These are phyloP conservation scores for Fomitopsis palustris DNA, from an alignment of 1,284 basidiomycete genomes.

Conservation along the genomic window DNA sequence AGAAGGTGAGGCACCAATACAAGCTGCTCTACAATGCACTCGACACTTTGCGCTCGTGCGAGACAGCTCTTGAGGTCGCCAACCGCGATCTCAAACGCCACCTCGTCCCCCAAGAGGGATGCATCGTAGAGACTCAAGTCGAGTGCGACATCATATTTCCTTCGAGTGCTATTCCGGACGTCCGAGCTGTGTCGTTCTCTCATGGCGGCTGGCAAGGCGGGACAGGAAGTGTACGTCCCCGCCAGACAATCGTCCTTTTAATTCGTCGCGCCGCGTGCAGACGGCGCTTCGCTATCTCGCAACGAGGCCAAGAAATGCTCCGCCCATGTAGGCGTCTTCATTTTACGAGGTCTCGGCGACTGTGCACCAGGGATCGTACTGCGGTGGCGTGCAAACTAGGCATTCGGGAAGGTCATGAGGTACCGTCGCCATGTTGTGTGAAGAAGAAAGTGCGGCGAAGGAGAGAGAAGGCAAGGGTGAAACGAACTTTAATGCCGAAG, in stretches of 20 bases:
- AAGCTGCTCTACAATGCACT: background rate
- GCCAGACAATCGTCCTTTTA: background rate
- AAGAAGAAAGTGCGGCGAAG: too few relatives aligned
- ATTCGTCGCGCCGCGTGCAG: background rate
- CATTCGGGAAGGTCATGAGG: too few relatives aligned
- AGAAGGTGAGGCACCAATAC: background rate
- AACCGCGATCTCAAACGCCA: background rate
- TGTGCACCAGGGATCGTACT: background rate
- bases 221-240: background rate
- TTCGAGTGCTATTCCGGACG: background rate
- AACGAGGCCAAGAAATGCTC: background rate
- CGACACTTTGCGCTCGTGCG: background rate
- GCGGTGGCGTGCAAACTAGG: background rate
- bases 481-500: too few relatives aligned
- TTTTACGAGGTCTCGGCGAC: background rate
- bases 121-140: slow-evolving; percentile 6
- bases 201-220: background rate
- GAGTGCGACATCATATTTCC: background rate
- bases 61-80: background rate
- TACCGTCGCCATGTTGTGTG: too few relatives aligned
- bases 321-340: background rate
- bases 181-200: background rate
- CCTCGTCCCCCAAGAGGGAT: background rate
- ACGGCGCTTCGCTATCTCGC: background rate
- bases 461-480: too few relatives aligned